A percentile compares a stretch with the other conserved stretches of the same genome.
Conservation (phyloP, 2,329 filamentous ascomycete species). For the Colletotrichum endophyticum region DNA sequence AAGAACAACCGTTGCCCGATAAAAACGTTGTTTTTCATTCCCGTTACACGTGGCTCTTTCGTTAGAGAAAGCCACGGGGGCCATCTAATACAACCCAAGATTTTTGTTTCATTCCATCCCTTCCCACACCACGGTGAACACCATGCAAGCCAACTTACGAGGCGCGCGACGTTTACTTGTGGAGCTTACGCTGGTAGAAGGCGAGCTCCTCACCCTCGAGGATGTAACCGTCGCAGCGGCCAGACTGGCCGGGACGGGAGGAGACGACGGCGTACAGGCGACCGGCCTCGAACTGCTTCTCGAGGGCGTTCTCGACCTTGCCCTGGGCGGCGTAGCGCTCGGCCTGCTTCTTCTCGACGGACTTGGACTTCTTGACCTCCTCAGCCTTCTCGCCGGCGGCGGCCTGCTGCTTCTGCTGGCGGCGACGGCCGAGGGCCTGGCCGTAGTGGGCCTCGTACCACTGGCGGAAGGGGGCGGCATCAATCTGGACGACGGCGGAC, state of each 20-base stretch:
- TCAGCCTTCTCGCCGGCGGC: conserved; percentile 64
- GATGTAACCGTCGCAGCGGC: conserved; percentile 96
- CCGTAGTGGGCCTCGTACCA: conserved; percentile 99
- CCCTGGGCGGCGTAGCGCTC: conserved; percentile 80
- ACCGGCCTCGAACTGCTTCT: conserved; percentile 99
- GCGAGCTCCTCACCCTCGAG: conserved; percentile 99
- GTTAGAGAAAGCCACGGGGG: background rate
- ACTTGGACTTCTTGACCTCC: conserved; percentile 91
- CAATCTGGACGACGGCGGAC: conserved; percentile 97
- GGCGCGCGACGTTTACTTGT: conserved; percentile 75
- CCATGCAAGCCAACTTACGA: background rate
- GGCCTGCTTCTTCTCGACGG: conserved; percentile 95
- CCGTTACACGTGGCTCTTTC: conserved; percentile 12
- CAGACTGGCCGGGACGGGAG: conserved; percentile 94
- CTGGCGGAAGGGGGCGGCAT: conserved; percentile 98
- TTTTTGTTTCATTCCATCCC: background rate
- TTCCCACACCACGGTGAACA: background rate
- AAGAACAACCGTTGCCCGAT: conserved; percentile 22
- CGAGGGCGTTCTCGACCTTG: conserved; percentile 91
- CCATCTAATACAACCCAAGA: background rate
- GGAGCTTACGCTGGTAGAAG: conserved; percentile 99
- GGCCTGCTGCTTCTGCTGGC: conserved; percentile 78
- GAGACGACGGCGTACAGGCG: conserved; percentile 93
- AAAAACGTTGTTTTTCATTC: conserved; percentile 21
- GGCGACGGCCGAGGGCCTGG: conserved; percentile 83